Evolutionary conservation across 78 protist genomes (phyloP), one percentile per base, ranked within the genome.

Genomic region (Planoprotostelium fungivorum): DNA sequence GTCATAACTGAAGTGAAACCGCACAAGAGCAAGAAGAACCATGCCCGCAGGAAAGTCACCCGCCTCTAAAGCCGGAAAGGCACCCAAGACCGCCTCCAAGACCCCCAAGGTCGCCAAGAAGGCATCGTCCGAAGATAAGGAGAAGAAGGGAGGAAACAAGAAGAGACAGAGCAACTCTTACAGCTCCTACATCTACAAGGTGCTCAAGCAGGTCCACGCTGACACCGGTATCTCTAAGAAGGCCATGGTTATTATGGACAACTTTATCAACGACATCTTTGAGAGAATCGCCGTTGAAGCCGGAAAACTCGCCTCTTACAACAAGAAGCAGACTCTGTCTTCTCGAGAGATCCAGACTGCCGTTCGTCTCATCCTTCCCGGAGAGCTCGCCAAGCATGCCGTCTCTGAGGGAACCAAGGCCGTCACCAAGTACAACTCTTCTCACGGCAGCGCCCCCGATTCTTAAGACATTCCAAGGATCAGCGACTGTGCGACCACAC

Each of bases 361-460:
- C 35, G 97, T 95, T 63, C 96, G 98, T 63, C 95, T 96, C 88
- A 51, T 96, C 38, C 94, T 97, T 25, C 96, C 99, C 86, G 98
- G 98, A 37, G 99, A 97, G 92, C 96, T 97, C 5, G 97, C 99
- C 84, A 96, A 96, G 95, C 99, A 97, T 89, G 99, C 99, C 63
- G 96, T 96, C 89, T 90, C 96, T 86, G 97, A 97, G 91, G 99
- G 98, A 37, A 94, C 96, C 92, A 96, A 96, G 96, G 98, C 99
- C 35, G 97, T 97, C 86, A 89, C 93, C 94, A 96, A 95, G 96
- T 97, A 93, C 97, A 94, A 92, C 37, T 51, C 73, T 16, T 51
- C 73, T 51, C 73, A 51, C 73, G 16, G 31, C 73, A 51, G 73
- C 73, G 5, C 73, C 73, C 31, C 5, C 31, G 5, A 51, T n/a